Conservation (phyloP, 2,329 filamentous ascomycete species). For the Verticillium dahliae region DNA sequence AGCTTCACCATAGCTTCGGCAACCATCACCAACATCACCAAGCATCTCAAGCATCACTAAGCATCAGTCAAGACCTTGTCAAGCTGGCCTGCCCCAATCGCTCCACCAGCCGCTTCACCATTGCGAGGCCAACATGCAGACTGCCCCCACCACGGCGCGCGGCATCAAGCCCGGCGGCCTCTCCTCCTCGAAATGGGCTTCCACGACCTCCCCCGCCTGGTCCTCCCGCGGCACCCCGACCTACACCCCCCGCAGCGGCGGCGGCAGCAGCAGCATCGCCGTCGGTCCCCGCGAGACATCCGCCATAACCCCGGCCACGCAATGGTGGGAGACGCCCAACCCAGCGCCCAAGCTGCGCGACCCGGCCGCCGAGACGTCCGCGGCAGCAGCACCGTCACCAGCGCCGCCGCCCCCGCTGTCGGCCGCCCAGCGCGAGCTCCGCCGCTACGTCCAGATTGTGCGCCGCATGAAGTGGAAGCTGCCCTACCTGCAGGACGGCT, state of each 20-base stretch:
- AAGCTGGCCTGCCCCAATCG: too few species aligned
- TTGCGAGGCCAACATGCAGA: not conserved
- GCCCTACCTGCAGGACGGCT: constrained; percentile 50
- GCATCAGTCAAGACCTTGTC: too few species aligned
- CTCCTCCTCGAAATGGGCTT: constrained; percentile 8
- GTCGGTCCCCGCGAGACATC: not conserved
- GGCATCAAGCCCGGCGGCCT: constrained; percentile 3
- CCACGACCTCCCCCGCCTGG: not conserved
- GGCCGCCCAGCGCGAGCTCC: constrained; percentile 36
- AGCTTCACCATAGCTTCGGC: not conserved
- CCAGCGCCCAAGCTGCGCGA: not conserved
- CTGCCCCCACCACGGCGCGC: not conserved
- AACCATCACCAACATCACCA: too few species aligned
- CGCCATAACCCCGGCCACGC: constrained; percentile 1
- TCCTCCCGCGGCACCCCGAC: not conserved
- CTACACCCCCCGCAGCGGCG: not conserved
- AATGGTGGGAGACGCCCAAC: constrained; percentile 1
- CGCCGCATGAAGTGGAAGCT: constrained; percentile 58
- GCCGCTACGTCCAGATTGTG: constrained; percentile 54
- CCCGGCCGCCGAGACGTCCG: not conserved
- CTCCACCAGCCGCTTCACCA: not conserved
- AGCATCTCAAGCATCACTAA: too few species aligned
- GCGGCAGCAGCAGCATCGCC: not conserved
- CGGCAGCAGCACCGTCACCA: not conserved
- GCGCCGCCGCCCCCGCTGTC: constrained; percentile 4